Evolutionary conservation across 495 filamentous ascomycete genomes (phyloP).

Genomic region (Penicillium daleae): DNA sequence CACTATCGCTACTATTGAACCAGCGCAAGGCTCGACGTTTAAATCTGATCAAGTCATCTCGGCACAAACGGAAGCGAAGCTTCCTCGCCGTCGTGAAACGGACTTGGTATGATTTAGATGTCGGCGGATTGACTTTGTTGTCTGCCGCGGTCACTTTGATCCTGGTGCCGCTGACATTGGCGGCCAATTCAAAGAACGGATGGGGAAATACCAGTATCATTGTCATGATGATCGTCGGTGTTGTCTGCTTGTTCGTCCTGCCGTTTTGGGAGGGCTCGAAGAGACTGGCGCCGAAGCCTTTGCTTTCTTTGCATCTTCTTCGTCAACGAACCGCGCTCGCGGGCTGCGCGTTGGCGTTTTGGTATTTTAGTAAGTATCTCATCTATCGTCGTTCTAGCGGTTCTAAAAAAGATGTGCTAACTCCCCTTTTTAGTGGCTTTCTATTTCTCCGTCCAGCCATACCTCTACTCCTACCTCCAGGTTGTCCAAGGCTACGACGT

Average conservation of each 20-base stretch:
- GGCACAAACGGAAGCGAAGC: slow-evolving; percentile 32
- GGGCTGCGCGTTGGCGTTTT: slow-evolving; percentile 60
- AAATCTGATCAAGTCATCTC: slow-evolving; percentile 49
- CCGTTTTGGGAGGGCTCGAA: slow-evolving; percentile 64
- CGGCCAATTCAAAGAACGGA: slow-evolving; percentile 48
- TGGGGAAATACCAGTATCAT: slow-evolving; percentile 63
- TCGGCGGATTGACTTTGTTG: slow-evolving; percentile 60
- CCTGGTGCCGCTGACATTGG: slow-evolving; percentile 63
- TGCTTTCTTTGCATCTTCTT: slow-evolving; percentile 63
- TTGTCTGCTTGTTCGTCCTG: slow-evolving; percentile 57
- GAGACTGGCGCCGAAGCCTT: slow-evolving; percentile 56
- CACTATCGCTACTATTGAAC: slow-evolving; percentile 56
- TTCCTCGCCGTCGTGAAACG: slow-evolving; percentile 41
- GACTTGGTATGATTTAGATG: slow-evolving; percentile 59
- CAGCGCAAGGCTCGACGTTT: slow-evolving; percentile 58
- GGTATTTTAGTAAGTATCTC: slow-evolving; percentile 58
- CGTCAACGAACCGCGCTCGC: slow-evolving; percentile 64
- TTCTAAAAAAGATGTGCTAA: slow-evolving; percentile 29
- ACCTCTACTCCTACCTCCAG: slow-evolving; percentile 73
- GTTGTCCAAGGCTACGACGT: slow-evolving; percentile 68
- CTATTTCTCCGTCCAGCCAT: slow-evolving; percentile 67
- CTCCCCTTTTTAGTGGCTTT: slow-evolving; percentile 54
- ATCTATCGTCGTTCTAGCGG: background rate
- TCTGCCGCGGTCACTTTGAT: slow-evolving; percentile 61
- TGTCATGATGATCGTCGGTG: slow-evolving; percentile 63